Conservation (phyloP, 2,329 filamentous ascomycete genomes). For the Zalaria obscura region DNA sequence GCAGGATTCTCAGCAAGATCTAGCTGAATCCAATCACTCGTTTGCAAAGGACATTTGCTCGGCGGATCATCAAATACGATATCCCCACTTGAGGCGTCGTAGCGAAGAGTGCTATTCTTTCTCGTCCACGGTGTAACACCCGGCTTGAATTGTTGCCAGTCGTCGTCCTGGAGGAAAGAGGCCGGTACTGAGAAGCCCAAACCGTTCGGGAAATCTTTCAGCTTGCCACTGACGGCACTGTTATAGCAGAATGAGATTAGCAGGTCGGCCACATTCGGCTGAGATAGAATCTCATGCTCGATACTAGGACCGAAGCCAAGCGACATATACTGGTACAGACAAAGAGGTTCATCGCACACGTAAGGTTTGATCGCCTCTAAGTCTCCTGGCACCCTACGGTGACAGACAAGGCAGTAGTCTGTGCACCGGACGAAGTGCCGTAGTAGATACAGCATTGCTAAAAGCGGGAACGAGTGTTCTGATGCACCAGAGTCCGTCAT, state of each 20-base stretch:
- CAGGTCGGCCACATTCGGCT: conserved; percentile 73
- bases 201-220: conserved; percentile 43
- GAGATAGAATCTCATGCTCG: conserved; percentile 67
- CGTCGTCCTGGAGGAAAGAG: not conserved
- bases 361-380: conserved; percentile 59
- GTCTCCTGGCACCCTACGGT: conserved; percentile 48
- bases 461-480: conserved; percentile 37
- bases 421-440: conserved; percentile 68
- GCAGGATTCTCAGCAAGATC: conserved; percentile 6
- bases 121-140: too few species aligned
- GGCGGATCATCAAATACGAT: conserved; percentile 24
- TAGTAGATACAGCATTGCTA: conserved; percentile 60
- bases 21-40: conserved; percentile 38
- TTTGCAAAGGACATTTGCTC: conserved; percentile 21
- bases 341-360: conserved; percentile 62
- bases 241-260: conserved; percentile 69
- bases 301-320: conserved; percentile 76
- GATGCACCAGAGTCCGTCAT: conserved; percentile 17
- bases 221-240: conserved; percentile 29
- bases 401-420: conserved; percentile 77
- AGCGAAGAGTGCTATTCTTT: conserved; percentile 8
- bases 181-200: conserved; percentile 40
- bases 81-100: conserved; percentile 17
- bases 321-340: conserved; percentile 76
- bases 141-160: too few species aligned